A percentile compares a stretch with the other conserved stretches of the same genome.
phyloP scores from a whole-genome alignment of 495 filamentous ascomycete genomes.

The Cenococcum geophilum region DNA sequence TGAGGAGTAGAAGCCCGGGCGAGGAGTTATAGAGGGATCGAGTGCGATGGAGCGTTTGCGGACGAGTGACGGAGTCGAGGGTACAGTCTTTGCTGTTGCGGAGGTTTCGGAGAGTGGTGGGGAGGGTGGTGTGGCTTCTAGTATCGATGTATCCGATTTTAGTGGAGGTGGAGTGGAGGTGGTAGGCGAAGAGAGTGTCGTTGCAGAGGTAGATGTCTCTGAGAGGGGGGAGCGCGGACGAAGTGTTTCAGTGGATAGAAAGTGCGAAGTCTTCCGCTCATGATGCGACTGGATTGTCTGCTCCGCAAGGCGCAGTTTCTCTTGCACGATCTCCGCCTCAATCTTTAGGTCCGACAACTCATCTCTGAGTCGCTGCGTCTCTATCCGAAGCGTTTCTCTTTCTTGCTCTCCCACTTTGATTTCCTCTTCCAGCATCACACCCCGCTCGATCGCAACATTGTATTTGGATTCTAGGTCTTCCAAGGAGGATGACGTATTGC shows the following conservation, averaged over 20 bases:
- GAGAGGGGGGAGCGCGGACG: conserved; percentile 43
- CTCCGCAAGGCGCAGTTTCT: conserved; percentile 74
- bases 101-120: conserved; percentile 47
- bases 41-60: conserved; percentile 31
- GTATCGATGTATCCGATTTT: conserved; percentile 62
- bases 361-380: conserved; percentile 78
- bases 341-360: conserved; percentile 89
- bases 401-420: conserved; percentile 85
- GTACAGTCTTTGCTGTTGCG: conserved; percentile 26
- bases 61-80: conserved; percentile 43
- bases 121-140: conserved; percentile 54
- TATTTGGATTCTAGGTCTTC: conserved; percentile 97
- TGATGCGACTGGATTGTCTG: conserved; percentile 47
- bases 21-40: conserved; percentile 46
- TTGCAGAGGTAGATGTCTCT: conserved; percentile 42
- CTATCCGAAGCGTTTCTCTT: conserved; percentile 78
- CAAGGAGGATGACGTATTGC: conserved; percentile 87
- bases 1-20: conserved; percentile 36
- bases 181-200: conserved; percentile 40
- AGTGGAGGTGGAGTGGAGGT: conserved; percentile 53
- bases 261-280: conserved; percentile 44
- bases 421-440: conserved; percentile 91
- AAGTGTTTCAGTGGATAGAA: conserved; percentile 40
- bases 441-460: conserved; percentile 85
- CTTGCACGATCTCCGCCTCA: conserved; percentile 87